Evolutionary conservation across 2,329 filamentous ascomycete genomes (phyloP).

Genomic region (Diaporthe citri): DNA sequence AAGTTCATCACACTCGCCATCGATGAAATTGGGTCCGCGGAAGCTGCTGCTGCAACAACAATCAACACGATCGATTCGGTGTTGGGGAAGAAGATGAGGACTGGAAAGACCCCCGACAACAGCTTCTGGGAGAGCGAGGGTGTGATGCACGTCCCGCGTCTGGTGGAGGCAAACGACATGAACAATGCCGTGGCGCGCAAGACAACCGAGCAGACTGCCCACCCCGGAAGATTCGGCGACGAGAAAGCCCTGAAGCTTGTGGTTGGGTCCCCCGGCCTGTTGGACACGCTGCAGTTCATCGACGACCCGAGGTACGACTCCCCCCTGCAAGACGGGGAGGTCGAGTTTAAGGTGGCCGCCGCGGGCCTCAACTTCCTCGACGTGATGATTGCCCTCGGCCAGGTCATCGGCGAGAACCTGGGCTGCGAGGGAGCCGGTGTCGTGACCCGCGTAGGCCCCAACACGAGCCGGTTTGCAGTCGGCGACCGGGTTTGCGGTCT

Average conservation of each 20-base stretch:
- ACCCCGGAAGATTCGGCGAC: conserved; percentile 10
- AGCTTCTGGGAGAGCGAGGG: conserved; percentile 35
- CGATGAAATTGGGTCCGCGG: conserved; percentile 7
- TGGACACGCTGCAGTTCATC: conserved; percentile 33
- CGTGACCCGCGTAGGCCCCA: conserved; percentile 46
- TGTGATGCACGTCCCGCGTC: conserved; percentile 28
- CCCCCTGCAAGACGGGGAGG: conserved; percentile 38
- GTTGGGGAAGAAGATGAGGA: conserved; percentile 20
- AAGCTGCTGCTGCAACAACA: not conserved
- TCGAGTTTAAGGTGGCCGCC: conserved; percentile 43
- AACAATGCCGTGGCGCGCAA: conserved; percentile 33
- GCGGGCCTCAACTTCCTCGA: conserved; percentile 52
- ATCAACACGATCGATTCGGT: conserved; percentile 17
- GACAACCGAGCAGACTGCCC: conserved; percentile 31
- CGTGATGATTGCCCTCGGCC: conserved; percentile 50
- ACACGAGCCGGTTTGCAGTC: conserved; percentile 38
- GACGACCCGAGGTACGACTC: conserved; percentile 29
- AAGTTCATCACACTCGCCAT: conserved; percentile 33
- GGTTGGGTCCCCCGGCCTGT: conserved; percentile 21
- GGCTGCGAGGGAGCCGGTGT: conserved; percentile 46
- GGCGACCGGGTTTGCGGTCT: conserved; percentile 46
- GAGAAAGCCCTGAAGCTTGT: conserved; percentile 27
- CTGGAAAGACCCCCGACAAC: conserved; percentile 14
- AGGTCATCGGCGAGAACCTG: conserved; percentile 48
- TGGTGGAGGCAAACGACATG: conserved; percentile 31